These are phyloP conservation scores for Alternaria metachromatica DNA, from an alignment of 2,329 filamentous ascomycete species.

Conservation along the genomic window DNA sequence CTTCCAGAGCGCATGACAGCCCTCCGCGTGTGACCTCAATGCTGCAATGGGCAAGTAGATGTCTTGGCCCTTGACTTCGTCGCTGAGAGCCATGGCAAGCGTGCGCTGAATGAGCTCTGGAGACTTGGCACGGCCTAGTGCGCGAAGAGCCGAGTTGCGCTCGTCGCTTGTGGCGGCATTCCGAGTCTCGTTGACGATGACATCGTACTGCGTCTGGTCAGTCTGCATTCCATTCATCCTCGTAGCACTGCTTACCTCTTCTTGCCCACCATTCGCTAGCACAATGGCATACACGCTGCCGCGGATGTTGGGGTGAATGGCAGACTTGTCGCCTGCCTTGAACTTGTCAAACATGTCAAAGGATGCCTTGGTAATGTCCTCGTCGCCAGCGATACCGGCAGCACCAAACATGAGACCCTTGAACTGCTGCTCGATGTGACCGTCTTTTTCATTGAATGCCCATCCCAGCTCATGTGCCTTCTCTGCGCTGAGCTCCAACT, in stretches of 20 bases:
- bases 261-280: constrained; percentile 81
- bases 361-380: constrained; percentile 77
- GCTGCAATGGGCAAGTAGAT: constrained; percentile 87
- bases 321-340: constrained; percentile 75
- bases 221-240: constrained; percentile 5
- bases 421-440: constrained; percentile 91
- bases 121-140: constrained; percentile 78
- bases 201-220: constrained; percentile 67
- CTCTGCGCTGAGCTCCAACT: constrained; percentile 75
- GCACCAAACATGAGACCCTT: constrained; percentile 88
- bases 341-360: constrained; percentile 92
- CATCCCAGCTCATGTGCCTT: constrained; percentile 90
- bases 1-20: constrained; percentile 78
- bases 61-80: constrained; percentile 91
- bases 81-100: constrained; percentile 74
- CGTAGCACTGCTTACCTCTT: constrained; percentile 64
- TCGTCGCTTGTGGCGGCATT: constrained; percentile 81
- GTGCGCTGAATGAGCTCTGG: constrained; percentile 83
- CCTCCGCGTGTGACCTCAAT: constrained; percentile 76
- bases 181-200: constrained; percentile 76
- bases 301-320: constrained; percentile 91
- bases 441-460: constrained; percentile 83
- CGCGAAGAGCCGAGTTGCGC: constrained; percentile 87
- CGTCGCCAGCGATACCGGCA: constrained; percentile 81
- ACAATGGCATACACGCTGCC: constrained; percentile 85